phyloP scores from a whole-genome alignment of 2,329 filamentous ascomycete species.

The Paradendryphiella salina region DNA sequence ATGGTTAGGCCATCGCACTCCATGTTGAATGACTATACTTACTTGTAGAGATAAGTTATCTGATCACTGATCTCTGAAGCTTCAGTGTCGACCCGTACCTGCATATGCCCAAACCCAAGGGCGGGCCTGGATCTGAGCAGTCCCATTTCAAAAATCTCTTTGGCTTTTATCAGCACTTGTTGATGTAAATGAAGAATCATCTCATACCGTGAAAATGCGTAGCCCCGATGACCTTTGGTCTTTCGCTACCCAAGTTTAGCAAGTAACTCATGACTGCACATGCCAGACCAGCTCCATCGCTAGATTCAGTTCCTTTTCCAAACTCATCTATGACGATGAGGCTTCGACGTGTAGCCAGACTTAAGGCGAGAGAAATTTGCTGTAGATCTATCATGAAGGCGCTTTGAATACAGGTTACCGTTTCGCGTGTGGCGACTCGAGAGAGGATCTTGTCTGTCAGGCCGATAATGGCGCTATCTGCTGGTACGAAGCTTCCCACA shows the following conservation, averaged over 20 bases:
- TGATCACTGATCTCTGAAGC: slow-evolving; percentile 61
- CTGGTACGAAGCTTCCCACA: slow-evolving; percentile 86
- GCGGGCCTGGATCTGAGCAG: slow-evolving; percentile 57
- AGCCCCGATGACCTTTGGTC: slow-evolving; percentile 63
- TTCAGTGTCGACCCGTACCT: slow-evolving; percentile 63
- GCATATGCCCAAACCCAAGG: slow-evolving; percentile 70
- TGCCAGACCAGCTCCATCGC: slow-evolving; percentile 66
- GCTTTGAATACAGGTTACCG: slow-evolving; percentile 65
- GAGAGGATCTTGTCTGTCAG: slow-evolving; percentile 92
- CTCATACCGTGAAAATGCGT: slow-evolving; percentile 64
- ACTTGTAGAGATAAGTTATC: slow-evolving; percentile 74
- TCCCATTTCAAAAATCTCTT: slow-evolving; percentile 70
- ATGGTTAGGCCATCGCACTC: slow-evolving; percentile 15
- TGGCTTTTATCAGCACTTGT: not conserved
- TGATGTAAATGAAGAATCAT: not conserved
- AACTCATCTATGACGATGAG: slow-evolving; percentile 94
- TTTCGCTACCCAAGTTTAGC: slow-evolving; percentile 52
- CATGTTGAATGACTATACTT: slow-evolving; percentile 22
- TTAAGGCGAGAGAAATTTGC: slow-evolving; percentile 77
- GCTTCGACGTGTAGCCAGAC: slow-evolving; percentile 73
- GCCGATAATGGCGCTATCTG: slow-evolving; percentile 73
- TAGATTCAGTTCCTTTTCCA: slow-evolving; percentile 67
- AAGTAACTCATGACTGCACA: slow-evolving; percentile 64
- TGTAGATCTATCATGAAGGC: slow-evolving; percentile 83
- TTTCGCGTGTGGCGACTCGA: slow-evolving; percentile 74